Conservation (phyloP, 2,329 filamentous ascomycete species). For the Hypoxylon sp. region DNA sequence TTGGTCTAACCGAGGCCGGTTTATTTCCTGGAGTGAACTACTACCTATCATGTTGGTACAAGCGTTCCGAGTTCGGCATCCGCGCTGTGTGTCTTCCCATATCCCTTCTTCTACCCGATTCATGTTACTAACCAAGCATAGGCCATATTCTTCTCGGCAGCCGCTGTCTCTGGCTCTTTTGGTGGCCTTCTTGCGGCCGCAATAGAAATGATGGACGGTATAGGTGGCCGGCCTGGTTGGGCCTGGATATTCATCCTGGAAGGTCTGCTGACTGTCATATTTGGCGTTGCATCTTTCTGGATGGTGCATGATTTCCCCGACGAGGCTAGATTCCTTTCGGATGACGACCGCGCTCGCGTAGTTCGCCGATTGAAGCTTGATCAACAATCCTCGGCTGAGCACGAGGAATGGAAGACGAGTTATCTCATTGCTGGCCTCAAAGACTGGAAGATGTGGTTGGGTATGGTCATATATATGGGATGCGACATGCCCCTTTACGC, state of each 20-base stretch:
- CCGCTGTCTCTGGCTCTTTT: conserved; percentile 83
- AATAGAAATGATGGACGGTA: conserved; percentile 78
- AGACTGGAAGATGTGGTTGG: conserved; percentile 88
- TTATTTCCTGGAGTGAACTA: conserved; percentile 84
- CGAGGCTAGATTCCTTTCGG: conserved; percentile 79
- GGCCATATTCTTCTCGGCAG: conserved; percentile 87
- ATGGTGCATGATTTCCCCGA: conserved; percentile 88
- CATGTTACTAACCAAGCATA: conserved; percentile 29
- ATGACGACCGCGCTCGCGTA: conserved; percentile 79
- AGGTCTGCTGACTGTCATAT: conserved; percentile 77
- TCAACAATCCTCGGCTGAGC: conserved; percentile 79
- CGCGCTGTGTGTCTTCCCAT: conserved; percentile 65
- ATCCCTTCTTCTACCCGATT: conserved; percentile 7
- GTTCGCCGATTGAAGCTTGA: conserved; percentile 79
- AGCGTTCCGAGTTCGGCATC: conserved; percentile 82
- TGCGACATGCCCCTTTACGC: conserved; percentile 80
- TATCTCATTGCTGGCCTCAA: conserved; percentile 81
- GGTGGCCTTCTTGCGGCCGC: conserved; percentile 81
- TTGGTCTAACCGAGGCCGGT: conserved; percentile 82
- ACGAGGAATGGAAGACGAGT: conserved; percentile 80
- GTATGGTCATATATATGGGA: conserved; percentile 84
- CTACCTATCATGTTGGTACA: conserved; percentile 89
- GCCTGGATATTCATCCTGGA: conserved; percentile 79
- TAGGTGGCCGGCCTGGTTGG: conserved; percentile 71
- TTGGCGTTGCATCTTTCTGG: conserved; percentile 80